Evolutionary conservation across 1,284 basidiomycete species (phyloP).

Genomic region (Melanopsichium pennsylvanicum): DNA sequence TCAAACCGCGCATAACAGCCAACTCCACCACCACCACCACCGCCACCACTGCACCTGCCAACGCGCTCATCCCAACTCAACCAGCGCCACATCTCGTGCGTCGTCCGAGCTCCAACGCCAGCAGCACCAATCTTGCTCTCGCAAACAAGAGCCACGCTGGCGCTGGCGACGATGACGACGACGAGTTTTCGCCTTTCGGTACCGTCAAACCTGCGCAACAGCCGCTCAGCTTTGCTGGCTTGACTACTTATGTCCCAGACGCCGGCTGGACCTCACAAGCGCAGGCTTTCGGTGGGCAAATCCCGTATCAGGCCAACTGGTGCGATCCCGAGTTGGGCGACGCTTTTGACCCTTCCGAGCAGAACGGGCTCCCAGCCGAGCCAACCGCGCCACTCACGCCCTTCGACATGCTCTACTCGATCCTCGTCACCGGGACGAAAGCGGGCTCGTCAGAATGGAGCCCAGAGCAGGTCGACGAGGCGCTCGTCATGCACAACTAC

Average conservation of each 20-base stretch:
- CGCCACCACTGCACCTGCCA: constrained; percentile 3
- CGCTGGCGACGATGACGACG: constrained; percentile 68
- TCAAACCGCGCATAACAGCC: constrained; percentile 59
- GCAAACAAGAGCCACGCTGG: constrained; percentile 52
- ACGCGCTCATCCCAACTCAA: constrained; percentile 30
- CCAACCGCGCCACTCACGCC: constrained; percentile 81
- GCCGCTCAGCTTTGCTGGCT: constrained; percentile 33
- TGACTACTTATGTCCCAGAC: constrained; percentile 23
- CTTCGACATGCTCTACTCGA: constrained; percentile 90
- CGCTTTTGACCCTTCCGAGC: constrained; percentile 6
- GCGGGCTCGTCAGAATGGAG: constrained; percentile 68
- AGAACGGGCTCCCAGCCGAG: constrained; percentile 67
- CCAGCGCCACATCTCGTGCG: constrained; percentile 26
- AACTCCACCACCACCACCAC: constrained; percentile 18
- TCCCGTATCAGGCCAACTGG: constrained; percentile 9
- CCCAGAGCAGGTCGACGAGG: constrained; percentile 89
- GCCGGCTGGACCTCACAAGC: constrained; percentile 35
- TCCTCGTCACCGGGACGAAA: constrained; percentile 71
- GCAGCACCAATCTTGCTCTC: constrained; percentile 45
- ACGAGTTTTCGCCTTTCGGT: constrained; percentile 72
- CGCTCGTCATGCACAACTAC: constrained; percentile 83
- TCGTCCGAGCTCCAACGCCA: constrained; percentile 41
- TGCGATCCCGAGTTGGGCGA: not conserved
- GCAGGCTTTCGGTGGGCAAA: constrained; percentile 1
- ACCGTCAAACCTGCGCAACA: constrained; percentile 23